Evolutionary conservation across 2,329 filamentous ascomycete genomes (phyloP).

Genomic region (Boeremia exigua): DNA sequence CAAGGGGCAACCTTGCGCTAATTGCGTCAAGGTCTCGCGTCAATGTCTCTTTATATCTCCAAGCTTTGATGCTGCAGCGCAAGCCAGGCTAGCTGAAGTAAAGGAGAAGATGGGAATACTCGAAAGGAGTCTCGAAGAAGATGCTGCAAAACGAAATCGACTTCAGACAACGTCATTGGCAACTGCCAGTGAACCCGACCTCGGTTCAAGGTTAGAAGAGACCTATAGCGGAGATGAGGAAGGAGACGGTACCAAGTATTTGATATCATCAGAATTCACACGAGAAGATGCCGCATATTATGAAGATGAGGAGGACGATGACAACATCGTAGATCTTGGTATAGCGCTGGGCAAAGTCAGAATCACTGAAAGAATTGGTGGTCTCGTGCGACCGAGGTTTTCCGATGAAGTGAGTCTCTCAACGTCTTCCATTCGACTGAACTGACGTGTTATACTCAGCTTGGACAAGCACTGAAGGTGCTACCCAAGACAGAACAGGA

Average conservation of each 20-base stretch:
- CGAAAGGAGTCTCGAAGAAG: conserved; percentile 72
- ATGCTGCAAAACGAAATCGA: conserved; percentile 61
- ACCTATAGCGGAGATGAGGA: conserved; percentile 64
- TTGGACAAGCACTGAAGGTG: conserved; percentile 39
- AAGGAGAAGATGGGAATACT: conserved; percentile 79
- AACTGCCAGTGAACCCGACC: neutral
- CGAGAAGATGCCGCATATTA: conserved; percentile 73
- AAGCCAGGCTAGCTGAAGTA: conserved; percentile 74
- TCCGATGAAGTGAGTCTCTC: conserved; percentile 66
- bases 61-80: conserved; percentile 71
- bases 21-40: conserved; percentile 62
- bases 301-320: conserved; percentile 66
- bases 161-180: neutral
- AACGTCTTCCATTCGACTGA: neutral
- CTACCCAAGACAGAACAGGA: conserved; percentile 27
- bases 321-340: conserved; percentile 74
- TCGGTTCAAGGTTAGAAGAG: conserved; percentile 42
- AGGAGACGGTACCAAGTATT: conserved; percentile 61
- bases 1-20: conserved; percentile 73
- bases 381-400: conserved; percentile 72
- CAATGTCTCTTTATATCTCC: conserved; percentile 69
- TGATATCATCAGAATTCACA: conserved; percentile 69
- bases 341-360: conserved; percentile 73
- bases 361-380: conserved; percentile 76
- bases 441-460: conserved; percentile 20